Evolutionary conservation across 352 stramenopile species (phyloP).

Genomic region (Phytophthora pinifolia): DNA sequence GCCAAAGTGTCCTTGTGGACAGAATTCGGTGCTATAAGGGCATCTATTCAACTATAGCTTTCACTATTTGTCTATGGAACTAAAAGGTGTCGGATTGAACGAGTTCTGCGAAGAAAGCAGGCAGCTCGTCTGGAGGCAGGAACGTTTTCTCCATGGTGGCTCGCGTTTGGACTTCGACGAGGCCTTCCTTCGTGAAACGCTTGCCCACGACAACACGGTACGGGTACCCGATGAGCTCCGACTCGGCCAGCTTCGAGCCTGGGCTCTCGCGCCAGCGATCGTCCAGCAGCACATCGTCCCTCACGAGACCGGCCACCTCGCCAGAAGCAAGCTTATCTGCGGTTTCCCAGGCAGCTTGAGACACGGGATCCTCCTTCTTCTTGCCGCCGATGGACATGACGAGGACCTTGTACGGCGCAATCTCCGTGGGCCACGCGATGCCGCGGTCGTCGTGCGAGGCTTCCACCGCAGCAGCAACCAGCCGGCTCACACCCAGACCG

Average conservation of each 20-base stretch:
- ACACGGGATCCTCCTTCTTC: conserved; percentile 47
- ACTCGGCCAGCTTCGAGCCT: conserved; percentile 80
- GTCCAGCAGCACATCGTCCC: conserved; percentile 77
- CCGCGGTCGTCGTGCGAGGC: conserved; percentile 73
- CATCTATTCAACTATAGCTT: background rate
- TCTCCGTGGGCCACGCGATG: conserved; percentile 79
- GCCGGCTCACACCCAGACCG: conserved; percentile 80
- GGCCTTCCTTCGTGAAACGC: conserved; percentile 67
- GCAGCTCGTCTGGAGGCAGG: conserved; percentile 42
- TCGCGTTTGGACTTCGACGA: conserved; percentile 76
- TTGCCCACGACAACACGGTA: conserved; percentile 86
- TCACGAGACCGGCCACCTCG: conserved; percentile 27
- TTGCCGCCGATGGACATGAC: conserved; percentile 78
- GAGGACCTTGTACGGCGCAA: conserved; percentile 81
- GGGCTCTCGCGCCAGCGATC: conserved; percentile 83
- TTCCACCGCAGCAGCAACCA: conserved; percentile 84
- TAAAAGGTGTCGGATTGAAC: conserved; percentile 24
- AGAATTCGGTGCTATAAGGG: background rate
- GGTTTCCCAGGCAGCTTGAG: conserved; percentile 47
- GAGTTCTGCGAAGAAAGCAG: conserved; percentile 36
- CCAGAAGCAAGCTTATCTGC: conserved; percentile 49
- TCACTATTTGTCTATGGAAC: background rate
- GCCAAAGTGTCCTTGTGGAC: background rate
- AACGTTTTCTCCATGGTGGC: conserved; percentile 68
- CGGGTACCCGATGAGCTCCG: conserved; percentile 86